Percentiles rank a stretch among this genome's conserved stretches.
Conservation (phyloP, 23 red algal species). For the Gracilaria gracilis region DNA sequence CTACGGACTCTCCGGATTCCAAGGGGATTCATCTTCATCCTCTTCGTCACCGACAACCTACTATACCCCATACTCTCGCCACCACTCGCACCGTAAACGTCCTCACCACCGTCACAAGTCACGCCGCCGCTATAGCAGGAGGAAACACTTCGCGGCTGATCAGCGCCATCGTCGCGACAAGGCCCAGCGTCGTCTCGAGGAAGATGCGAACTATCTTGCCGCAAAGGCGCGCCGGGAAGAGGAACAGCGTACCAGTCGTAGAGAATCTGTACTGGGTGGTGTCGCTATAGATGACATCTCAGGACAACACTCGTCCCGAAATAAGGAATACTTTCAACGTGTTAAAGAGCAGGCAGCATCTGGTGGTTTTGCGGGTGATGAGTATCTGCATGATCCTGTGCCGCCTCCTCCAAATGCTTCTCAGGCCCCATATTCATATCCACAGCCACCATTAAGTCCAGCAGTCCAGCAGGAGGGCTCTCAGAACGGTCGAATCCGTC, state of each 20-base stretch:
- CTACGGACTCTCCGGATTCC: conserved; percentile 10
- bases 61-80: neutral
- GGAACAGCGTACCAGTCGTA: neutral
- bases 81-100: neutral
- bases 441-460: neutral
- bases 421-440: neutral
- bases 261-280: neutral
- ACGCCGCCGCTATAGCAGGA: neutral
- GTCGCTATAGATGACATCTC: neutral
- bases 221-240: neutral
- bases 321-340: conserved; percentile 25
- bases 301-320: neutral
- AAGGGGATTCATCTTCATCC: conserved; percentile 9
- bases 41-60: neutral
- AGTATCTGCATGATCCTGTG: neutral
- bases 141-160: conserved; percentile 17
- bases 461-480: neutral
- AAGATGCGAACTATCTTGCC: neutral
- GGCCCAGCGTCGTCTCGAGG: neutral
- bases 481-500: neutral
- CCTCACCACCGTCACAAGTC: neutral
- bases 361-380: neutral
- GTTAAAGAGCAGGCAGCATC: neutral
- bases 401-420: neutral
- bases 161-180: neutral